Evolutionary conservation across 2,329 filamentous ascomycete species (phyloP).

Genomic region (Epicoccum nigrum): DNA sequence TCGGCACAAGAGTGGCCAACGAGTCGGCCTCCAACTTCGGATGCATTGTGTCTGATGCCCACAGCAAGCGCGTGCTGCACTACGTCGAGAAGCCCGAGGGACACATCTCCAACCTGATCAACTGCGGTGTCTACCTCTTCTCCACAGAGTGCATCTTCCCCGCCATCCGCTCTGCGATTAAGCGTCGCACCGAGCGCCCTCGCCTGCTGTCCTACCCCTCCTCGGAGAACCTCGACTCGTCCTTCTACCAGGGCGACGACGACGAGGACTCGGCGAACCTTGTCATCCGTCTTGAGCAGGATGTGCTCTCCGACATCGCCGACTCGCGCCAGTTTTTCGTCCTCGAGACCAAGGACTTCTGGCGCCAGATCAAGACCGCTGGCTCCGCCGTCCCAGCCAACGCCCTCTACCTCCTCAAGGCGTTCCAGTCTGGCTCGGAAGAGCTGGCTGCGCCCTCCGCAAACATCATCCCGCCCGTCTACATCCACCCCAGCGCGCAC

Average conservation of each 20-base stretch:
- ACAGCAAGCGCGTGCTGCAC: conserved; percentile 94
- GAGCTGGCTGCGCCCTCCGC: conserved; percentile 84
- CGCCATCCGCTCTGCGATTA: conserved; percentile 91
- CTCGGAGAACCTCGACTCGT: conserved; percentile 85
- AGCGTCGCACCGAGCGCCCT: conserved; percentile 89
- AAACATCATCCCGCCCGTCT: conserved; percentile 90
- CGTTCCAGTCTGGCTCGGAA: conserved; percentile 78
- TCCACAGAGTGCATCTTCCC: conserved; percentile 95
- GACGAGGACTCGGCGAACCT: conserved; percentile 79
- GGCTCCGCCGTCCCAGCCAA: conserved; percentile 97
- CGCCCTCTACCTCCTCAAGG: conserved; percentile 93
- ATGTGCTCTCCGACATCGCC: conserved; percentile 92
- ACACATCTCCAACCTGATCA: conserved; percentile 97
- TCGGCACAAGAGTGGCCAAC: conserved; percentile 88
- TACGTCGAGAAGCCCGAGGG: conserved; percentile 99
- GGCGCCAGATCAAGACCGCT: conserved; percentile 99
- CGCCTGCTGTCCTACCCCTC: conserved; percentile 94
- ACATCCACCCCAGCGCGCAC: conserved; percentile 88
- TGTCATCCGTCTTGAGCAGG: conserved; percentile 93
- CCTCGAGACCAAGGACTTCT: conserved; percentile 98
- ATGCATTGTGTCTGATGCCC: conserved; percentile 92
- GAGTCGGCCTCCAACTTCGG: conserved; percentile 96
- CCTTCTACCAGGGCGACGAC: conserved; percentile 65
- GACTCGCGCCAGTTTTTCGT: conserved; percentile 99
- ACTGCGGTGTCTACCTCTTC: conserved; percentile 98